Conservation (phyloP, 2,329 filamentous ascomycete species). For the Monosporascus sp. region DNA sequence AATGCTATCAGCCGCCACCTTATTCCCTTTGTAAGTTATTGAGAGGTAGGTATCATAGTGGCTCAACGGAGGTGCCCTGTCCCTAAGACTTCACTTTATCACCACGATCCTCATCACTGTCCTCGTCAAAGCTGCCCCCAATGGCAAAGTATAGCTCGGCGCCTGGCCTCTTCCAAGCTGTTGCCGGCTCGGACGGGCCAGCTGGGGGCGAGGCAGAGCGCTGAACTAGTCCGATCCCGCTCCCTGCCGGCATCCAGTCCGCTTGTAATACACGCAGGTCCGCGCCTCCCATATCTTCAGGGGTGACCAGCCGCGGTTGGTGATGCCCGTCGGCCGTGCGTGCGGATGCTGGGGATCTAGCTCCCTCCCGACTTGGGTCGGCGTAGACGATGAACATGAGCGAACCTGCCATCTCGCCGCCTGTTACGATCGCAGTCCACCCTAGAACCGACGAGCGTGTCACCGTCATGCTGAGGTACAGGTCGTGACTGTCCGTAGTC, state of each 20-base stretch:
- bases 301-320: slow-evolving; percentile 5
- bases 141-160: too few species aligned
- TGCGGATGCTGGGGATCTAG: slow-evolving; percentile 7
- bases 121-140: too few species aligned
- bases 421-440: slow-evolving; percentile 8
- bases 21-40: too few species aligned
- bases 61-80: too few species aligned
- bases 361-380: slow-evolving; percentile 4
- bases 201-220: too few species aligned
- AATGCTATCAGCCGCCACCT: too few species aligned
- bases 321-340: slow-evolving; percentile 4
- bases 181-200: too few species aligned
- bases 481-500: slow-evolving; percentile 3
- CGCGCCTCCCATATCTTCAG: slow-evolving; percentile 2
- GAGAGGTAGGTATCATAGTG: too few species aligned
- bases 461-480: slow-evolving; percentile 5
- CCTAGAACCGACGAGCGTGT: slow-evolving; percentile 2
- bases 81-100: too few species aligned
- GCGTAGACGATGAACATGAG: slow-evolving; percentile 12
- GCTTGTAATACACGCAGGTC: slow-evolving; percentile 3
- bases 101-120: too few species aligned
- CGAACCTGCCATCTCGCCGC: slow-evolving; percentile 8
- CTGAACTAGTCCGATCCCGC: too few species aligned
- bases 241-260: neutral
- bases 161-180: too few species aligned